Evolutionary conservation across 2,329 filamentous ascomycete species (phyloP).

Genomic region (Paecilomyces niveus): DNA sequence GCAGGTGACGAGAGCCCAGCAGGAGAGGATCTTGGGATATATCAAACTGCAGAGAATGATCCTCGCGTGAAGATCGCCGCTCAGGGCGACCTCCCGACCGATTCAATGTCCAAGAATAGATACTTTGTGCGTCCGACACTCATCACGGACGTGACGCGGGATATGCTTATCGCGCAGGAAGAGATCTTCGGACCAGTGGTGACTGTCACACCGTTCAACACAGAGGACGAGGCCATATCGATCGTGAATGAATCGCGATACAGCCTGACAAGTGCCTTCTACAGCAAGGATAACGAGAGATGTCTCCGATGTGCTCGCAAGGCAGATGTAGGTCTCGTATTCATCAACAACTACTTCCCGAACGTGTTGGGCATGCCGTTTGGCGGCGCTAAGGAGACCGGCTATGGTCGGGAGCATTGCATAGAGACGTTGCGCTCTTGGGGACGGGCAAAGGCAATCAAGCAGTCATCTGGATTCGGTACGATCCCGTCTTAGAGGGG

Average conservation of each 20-base stretch:
- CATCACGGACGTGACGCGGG: background rate
- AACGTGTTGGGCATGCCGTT: constrained; percentile 5
- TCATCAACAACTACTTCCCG: constrained; percentile 4
- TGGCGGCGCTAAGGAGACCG: constrained; percentile 8
- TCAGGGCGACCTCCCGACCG: background rate
- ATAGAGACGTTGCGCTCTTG: background rate
- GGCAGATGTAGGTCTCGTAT: constrained; percentile 8
- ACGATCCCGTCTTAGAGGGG: background rate
- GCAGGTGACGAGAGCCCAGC: background rate
- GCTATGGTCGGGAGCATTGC: constrained; percentile 7
- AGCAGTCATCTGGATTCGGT: background rate
- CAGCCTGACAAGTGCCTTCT: constrained; percentile 27
- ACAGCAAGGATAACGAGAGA: constrained; percentile 59
- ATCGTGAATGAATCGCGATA: constrained; percentile 26
- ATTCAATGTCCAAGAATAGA: background rate
- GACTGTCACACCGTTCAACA: constrained; percentile 20
- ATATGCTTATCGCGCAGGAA: constrained; percentile 15
- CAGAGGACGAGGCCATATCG: constrained; percentile 19
- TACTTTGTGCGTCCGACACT: background rate
- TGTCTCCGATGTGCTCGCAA: constrained; percentile 50
- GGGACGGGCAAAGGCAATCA: background rate
- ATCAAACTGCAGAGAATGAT: background rate
- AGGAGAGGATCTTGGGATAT: background rate
- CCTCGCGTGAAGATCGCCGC: background rate
- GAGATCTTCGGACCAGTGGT: constrained; percentile 30